Evolutionary conservation across 2,329 filamentous ascomycete species (phyloP).

Genomic region (Neoarthrinium moseri): DNA sequence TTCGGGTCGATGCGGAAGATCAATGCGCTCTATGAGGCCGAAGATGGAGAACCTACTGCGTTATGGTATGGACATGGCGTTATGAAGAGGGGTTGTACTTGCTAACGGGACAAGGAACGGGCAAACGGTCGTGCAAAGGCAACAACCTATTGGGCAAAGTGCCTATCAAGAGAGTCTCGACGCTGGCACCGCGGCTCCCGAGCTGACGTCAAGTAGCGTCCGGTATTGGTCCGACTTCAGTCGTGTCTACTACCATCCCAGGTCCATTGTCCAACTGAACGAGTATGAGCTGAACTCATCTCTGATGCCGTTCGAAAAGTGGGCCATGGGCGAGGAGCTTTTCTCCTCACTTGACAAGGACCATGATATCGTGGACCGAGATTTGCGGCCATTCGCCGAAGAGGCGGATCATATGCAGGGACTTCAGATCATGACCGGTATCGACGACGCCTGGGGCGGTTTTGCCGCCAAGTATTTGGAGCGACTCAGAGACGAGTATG

Average conservation of each 20-base stretch:
- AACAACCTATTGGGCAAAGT: conserved; percentile 65
- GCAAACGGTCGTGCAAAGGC: conserved; percentile 64
- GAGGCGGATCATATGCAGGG: conserved; percentile 93
- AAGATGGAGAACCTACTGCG: conserved; percentile 28
- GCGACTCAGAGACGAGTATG: conserved; percentile 82
- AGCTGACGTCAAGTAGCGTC: conserved; percentile 68
- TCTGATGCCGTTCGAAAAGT: conserved; percentile 80
- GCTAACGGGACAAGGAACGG: conserved; percentile 53
- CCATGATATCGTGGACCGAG: conserved; percentile 85
- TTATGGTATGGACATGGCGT: conserved; percentile 33
- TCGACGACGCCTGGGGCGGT: conserved; percentile 80
- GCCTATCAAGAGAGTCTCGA: conserved; percentile 81
- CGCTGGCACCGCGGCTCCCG: conserved; percentile 60
- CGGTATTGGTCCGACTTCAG: conserved; percentile 97
- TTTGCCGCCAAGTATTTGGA: conserved; percentile 74
- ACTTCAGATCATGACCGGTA: conserved; percentile 70
- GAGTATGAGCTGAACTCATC: conserved; percentile 83
- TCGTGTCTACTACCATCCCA: conserved; percentile 87
- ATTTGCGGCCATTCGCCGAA: conserved; percentile 83
- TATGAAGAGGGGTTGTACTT: background rate
- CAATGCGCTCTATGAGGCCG: conserved; percentile 78
- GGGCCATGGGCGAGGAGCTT: conserved; percentile 70
- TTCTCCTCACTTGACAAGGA: conserved; percentile 73
- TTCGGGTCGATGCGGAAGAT: conserved; percentile 87
- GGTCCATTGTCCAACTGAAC: conserved; percentile 80